These are phyloP conservation scores for Arthroderma uncinatum DNA, from an alignment of 2,329 filamentous ascomycete species.

Conservation along the genomic window DNA sequence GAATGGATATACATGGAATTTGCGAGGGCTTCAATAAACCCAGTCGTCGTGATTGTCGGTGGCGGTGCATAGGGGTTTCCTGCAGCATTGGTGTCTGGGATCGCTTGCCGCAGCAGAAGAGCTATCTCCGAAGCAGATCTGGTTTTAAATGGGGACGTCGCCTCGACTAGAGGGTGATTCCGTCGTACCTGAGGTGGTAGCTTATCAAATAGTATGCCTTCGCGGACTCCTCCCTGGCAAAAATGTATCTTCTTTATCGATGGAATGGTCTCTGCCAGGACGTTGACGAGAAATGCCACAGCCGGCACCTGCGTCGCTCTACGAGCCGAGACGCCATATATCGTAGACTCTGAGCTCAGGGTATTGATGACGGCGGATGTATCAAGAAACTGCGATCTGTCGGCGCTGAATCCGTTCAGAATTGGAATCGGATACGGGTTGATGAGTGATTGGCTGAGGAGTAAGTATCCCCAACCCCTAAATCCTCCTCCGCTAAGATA, in stretches of 20 bases:
- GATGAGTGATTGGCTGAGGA: slow-evolving; percentile 66
- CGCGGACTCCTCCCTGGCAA: slow-evolving; percentile 76
- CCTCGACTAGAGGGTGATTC: slow-evolving; percentile 55
- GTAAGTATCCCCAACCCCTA: slow-evolving; percentile 77
- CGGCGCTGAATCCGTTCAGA: slow-evolving; percentile 65
- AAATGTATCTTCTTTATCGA: slow-evolving; percentile 65
- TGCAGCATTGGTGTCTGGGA: not conserved
- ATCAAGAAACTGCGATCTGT: slow-evolving; percentile 45
- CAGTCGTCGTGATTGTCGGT: slow-evolving; percentile 34
- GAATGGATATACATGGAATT: slow-evolving; percentile 49
- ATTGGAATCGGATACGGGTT: slow-evolving; percentile 73
- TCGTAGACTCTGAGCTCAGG: slow-evolving; percentile 25
- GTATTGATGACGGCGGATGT: slow-evolving; percentile 38
- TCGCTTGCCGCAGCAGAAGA: slow-evolving; percentile 34
- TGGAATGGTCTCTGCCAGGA: slow-evolving; percentile 58
- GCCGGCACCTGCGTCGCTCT: slow-evolving; percentile 73
- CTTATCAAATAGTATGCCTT: slow-evolving; percentile 67
- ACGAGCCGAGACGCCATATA: slow-evolving; percentile 68
- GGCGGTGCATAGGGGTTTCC: slow-evolving; percentile 32
- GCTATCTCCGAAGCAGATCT: slow-evolving; percentile 38
- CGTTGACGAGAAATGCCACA: slow-evolving; percentile 67
- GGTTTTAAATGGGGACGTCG: slow-evolving; percentile 45
- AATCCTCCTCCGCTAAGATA: slow-evolving; percentile 88
- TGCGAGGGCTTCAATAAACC: slow-evolving; percentile 45
- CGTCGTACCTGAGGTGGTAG: slow-evolving; percentile 50